phyloP scores from a whole-genome alignment of 805 yeast genomes.

The Nakazawaea laoshanensis region DNA sequence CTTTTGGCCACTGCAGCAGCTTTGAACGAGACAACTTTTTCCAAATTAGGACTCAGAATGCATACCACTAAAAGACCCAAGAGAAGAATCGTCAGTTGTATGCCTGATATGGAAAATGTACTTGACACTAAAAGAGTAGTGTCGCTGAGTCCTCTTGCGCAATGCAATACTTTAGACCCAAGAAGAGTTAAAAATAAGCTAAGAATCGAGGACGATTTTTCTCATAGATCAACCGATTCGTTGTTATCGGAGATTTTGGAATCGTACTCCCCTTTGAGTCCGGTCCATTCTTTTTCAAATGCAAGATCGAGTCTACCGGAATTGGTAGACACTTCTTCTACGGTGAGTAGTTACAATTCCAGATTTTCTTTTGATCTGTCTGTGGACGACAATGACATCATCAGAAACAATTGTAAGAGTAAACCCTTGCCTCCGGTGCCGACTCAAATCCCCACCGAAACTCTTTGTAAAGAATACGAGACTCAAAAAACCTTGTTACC shows the following conservation, averaged over 20 bases:
- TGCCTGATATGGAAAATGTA: neutral
- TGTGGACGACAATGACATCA: slow-evolving; percentile 6
- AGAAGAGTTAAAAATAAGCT: slow-evolving; percentile 7
- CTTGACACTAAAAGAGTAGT: neutral
- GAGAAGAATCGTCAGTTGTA: slow-evolving; percentile 7
- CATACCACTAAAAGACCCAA: slow-evolving; percentile 3
- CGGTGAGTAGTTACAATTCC: slow-evolving; percentile 4
- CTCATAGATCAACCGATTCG: slow-evolving; percentile 5
- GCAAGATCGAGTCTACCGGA: slow-evolving; percentile 1
- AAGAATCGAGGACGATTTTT: slow-evolving; percentile 1
- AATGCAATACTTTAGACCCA: no score
- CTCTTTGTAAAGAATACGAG: no score
- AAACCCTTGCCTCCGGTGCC: slow-evolving; percentile 16
- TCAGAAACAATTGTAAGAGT: neutral
- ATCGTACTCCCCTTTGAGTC: no score
- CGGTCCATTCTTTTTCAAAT: neutral
- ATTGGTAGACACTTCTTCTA: neutral
- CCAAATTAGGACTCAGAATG: slow-evolving; percentile 7
- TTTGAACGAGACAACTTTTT: slow-evolving; percentile 5
- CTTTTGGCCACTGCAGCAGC: slow-evolving; percentile 8
- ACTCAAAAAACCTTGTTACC: no score
- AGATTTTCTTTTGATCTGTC: slow-evolving; percentile 7
- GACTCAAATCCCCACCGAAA: no score
- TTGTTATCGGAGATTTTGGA: slow-evolving; percentile 6
- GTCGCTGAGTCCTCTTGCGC: neutral